Conservation (phyloP, 208 protist genomes). For the Crithidia expoeki region DNA sequence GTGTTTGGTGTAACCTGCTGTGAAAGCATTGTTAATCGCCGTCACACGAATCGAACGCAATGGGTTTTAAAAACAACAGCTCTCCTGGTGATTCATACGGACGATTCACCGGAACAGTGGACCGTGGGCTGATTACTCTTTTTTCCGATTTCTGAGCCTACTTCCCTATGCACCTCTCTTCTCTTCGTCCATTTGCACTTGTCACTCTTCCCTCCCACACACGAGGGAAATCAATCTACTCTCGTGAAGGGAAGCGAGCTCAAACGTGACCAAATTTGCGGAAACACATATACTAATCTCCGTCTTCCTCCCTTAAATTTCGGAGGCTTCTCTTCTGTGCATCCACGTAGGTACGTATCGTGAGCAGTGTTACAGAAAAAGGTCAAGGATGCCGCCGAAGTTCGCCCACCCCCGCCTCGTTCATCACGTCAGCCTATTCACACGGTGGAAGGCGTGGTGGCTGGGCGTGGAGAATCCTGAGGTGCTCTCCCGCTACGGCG, state of each 20-base stretch:
- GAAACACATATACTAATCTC: not conserved
- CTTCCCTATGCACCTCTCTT: not conserved
- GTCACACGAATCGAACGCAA: too few relatives aligned
- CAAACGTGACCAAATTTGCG: too few relatives aligned
- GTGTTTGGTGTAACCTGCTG: too few relatives aligned
- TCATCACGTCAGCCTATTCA: slow-evolving; percentile 61
- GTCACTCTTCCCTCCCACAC: not conserved
- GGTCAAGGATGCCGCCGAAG: slow-evolving; percentile 39
- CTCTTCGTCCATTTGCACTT: not conserved
- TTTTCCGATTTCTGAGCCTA: not conserved
- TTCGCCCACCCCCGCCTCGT: slow-evolving; percentile 32
- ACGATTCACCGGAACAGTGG: too few relatives aligned
- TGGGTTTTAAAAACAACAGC: too few relatives aligned
- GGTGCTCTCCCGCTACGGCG: slow-evolving; percentile 68
- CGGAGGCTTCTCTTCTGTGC: not conserved
- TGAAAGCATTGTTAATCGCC: too few relatives aligned
- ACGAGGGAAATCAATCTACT: not conserved
- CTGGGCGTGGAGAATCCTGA: slow-evolving; percentile 71
- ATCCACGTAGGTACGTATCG: not conserved
- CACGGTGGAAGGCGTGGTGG: slow-evolving; percentile 77
- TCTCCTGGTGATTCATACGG: too few relatives aligned
- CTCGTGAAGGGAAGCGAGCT: too few relatives aligned
- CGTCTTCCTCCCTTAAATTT: not conserved
- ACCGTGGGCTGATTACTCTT: too few relatives aligned
- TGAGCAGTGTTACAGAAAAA: not conserved